phyloP scores from a whole-genome alignment of 257 asterid genomes.

The Nicotiana sylvestris region DNA sequence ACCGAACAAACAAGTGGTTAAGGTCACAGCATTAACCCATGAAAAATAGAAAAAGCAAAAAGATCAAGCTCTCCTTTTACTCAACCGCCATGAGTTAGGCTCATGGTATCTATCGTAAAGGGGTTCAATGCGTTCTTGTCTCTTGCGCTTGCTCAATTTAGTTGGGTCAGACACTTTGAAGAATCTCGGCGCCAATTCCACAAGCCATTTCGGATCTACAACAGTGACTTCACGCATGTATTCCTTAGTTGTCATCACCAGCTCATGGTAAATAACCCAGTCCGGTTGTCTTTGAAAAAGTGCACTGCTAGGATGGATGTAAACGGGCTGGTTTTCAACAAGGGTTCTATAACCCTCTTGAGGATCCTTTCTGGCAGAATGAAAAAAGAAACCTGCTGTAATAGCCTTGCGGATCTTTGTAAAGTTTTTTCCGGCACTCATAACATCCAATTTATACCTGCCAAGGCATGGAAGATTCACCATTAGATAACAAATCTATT shows the following conservation, averaged over 20 bases:
- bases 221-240: slow-evolving; percentile 96
- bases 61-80: slow-evolving; percentile 85
- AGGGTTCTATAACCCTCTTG: slow-evolving; percentile 86
- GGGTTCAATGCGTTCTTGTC: slow-evolving; percentile 94
- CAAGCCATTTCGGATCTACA: slow-evolving; percentile 93
- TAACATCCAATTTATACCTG: slow-evolving; percentile 83
- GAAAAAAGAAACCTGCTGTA: slow-evolving; percentile 91
- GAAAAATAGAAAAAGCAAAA: background rate
- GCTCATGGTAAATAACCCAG: slow-evolving; percentile 93
- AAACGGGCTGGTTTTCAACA: slow-evolving; percentile 90
- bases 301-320: slow-evolving; percentile 96
- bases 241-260: slow-evolving; percentile 95
- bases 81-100: slow-evolving; percentile 95
- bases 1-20: too few relatives aligned
- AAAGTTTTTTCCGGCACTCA: slow-evolving; percentile 85
- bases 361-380: slow-evolving; percentile 88
- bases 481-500: too few relatives aligned
- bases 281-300: slow-evolving; percentile 92
- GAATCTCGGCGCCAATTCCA: slow-evolving; percentile 91
- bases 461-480: too few relatives aligned
- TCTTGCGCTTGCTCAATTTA: slow-evolving; percentile 95
- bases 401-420: slow-evolving; percentile 85
- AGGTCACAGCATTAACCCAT: too few relatives aligned
- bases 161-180: slow-evolving; percentile 91
- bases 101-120: slow-evolving; percentile 93